Evolutionary conservation across 169 alveolate genomes (phyloP), one percentile per base, ranked within the genome.

Genomic region (Cyclospora cayetanensis): DNA sequence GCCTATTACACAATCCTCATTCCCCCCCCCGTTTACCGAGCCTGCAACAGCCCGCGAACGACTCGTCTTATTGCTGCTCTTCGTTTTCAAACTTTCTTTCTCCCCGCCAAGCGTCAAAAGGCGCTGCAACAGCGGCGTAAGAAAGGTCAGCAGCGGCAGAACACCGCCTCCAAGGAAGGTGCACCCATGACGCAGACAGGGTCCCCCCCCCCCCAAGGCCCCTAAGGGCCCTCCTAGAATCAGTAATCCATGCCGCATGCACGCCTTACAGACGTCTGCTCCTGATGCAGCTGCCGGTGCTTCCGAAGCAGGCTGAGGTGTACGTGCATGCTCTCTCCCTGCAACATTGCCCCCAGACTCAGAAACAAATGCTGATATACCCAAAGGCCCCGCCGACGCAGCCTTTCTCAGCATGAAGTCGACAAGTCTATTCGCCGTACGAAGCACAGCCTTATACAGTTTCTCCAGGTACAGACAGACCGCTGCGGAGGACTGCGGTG

Each of bases 101-200:
- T 29, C 85, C 65, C 12, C 53, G 46, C 34, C 35, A 15, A 42
- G 29, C 29, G 37, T 42, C 84, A 25, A 52, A 29, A 55, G 74
- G 4, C 42, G 77, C 84, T 65, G 46, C 91, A 70, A 60, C 74
- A 87, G 35, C 46, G 92, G 41, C 42, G 87, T 68, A 39, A 87
- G 43, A 35, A 66, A 41, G 7, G 65, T 70, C 42, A 87, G 74
- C 11, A 66, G 60, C 5, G 84, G 84, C 46, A 87, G 86, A 1
- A 87, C 92, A 12, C 86, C 86, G 1, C 72, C 70, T 34, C 63
- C 46, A 18, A 87, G 86, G 77, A 34, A 68, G 53, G 85, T 27
- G 63, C 77, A 87, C 41, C 92, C 92, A 55, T 87, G 60, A 20
- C 66, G 77, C 60, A 87, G 39, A 7, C 85, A 39, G 4, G 91